Evolutionary conservation across 768 basidiomycete species (phyloP).

Genomic region (Suillus sp.): DNA sequence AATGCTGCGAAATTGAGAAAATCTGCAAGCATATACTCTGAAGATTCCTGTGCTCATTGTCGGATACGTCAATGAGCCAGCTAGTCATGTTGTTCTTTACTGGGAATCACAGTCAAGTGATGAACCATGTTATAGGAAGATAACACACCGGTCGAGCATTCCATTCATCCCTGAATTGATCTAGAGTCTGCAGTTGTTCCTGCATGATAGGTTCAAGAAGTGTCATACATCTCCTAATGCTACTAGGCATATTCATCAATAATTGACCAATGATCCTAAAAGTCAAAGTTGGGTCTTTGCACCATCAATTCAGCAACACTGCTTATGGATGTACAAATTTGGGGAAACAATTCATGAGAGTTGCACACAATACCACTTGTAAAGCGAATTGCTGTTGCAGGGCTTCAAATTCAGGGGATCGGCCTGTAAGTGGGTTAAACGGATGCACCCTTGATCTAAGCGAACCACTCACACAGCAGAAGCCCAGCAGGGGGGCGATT

Average conservation of each 20-base stretch:
- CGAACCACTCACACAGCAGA: conserved; percentile 35
- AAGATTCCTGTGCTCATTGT: conserved; percentile 30
- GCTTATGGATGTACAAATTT: conserved; percentile 37
- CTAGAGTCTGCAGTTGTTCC: conserved; percentile 30
- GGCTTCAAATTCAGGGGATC: conserved; percentile 38
- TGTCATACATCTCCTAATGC: conserved; percentile 31
- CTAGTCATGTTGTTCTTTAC: conserved; percentile 41
- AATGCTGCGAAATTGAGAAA: conserved; percentile 41
- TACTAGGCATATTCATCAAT: conserved; percentile 35
- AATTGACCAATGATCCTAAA: conserved; percentile 35
- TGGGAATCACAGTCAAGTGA: conserved; percentile 10
- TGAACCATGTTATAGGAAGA: conserved; percentile 4
- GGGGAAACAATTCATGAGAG: conserved; percentile 38
- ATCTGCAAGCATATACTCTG: conserved; percentile 35
- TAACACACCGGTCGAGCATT: conserved; percentile 36
- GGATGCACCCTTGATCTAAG: neutral
- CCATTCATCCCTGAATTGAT: conserved; percentile 31
- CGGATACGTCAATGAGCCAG: conserved; percentile 42
- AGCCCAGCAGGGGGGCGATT: conserved; percentile 45
- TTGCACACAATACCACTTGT: conserved; percentile 34
- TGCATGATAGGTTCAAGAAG: conserved; percentile 35
- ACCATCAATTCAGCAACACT: conserved; percentile 11
- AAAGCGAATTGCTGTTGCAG: conserved; percentile 38
- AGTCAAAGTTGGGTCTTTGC: conserved; percentile 19
- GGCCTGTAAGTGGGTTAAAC: conserved; percentile 29